Evolutionary conservation across 176 grass and related monocot genomes (phyloP), one percentile per base, ranked within the genome.

Genomic region (Triticum monococcum): DNA sequence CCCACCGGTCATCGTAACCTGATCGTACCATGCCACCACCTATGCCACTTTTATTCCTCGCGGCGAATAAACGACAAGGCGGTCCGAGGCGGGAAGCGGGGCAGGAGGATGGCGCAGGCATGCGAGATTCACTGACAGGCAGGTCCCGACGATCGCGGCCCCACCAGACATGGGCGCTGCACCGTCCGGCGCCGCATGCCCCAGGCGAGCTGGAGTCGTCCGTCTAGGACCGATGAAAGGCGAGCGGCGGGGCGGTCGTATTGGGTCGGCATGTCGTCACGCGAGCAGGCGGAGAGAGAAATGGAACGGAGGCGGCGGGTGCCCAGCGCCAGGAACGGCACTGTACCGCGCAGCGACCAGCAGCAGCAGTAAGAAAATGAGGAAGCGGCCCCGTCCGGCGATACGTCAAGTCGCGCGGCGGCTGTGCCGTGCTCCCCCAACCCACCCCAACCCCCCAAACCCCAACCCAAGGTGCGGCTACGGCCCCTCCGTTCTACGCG

Each of bases 341-440:
- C 45, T 13, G 30, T 35, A n/a, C 41, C 24, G 71, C 38, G 41
- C 41, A 48, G 72, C 20, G 13, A 52, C 24, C 14, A 30, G 25
- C 17, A 30, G 25, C 17, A 30, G 11, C 26, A 37, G 31, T 36
- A 8, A 17, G 26, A 61, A 7, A n/a, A 30, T 48, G 5, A 52
- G 41, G 14, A 56, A 43, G 16, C 17, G 5, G 68, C 5, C 59
- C 87, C 50, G 1, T 16, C 86, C 72, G 75, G 68, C 68, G 75
- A 78, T 72, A 74, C 80, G 89, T 87, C 81, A 63, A 75, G 71
- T 87, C 87, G 24, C 17, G 66, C 89, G 84, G 79, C 86, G 78
- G 86, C 91, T 25, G 70, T 45, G 38, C 23, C 38, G 81, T 84
- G 81, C 69, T 80, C 75, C 68, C 61, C 35, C 20, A 5, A 13